Evolutionary conservation across 148 eudicot genomes (phyloP), one percentile per base, ranked within the genome.

Genomic region (Chenopodium quinoa): DNA sequence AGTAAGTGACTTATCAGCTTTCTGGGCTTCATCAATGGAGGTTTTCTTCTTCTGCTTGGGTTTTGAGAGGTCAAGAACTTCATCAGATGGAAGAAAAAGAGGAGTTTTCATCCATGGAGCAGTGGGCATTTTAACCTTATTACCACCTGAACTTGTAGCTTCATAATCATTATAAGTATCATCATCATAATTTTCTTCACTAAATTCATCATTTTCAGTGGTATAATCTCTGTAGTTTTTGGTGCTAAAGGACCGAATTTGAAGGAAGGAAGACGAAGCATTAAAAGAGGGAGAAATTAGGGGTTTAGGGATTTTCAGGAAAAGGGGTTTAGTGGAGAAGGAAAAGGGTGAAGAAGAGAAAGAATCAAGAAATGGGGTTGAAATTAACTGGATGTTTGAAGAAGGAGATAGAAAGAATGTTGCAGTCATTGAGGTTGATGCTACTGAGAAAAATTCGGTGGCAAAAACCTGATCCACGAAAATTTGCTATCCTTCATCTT

Each of bases 71-170:
- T 90, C 80, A 25, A 90, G 29, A 19, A 90, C 87, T 83, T 89
- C 89, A 62, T 83, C 81, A n/a, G 87, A 85, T 67, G 87, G 79
- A 60, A 94, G 84, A 78, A 87, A 79, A 23, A 90, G 90, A 10
- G 91, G 88, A 68, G 87, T 85, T 71, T 77, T 92, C 95, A 91
- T 92, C 98, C 98, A 94, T 83, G 98, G 98, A 71, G 98, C 92
- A n/a, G 97, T 90, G 13, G 98, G 98, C 83, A 89, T 87, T 84
- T 86, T 88, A 5, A 89, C 80, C 52, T 68, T 79, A 52, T 74
- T 80, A 4, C 22, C 78, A 4, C 25, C 56, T 13, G 79, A 40
- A 22, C 31, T 46, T 25, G 13, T 50, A 71, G 34, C 52, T 67
- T 88, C 86, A 31, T 72, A 77, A 71, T 76, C 22, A 67, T 22